Evolutionary conservation across 371 early-diverging fungal genomes (phyloP), one percentile per base, ranked within the genome.

Genomic region (Zychaea mexicana): DNA sequence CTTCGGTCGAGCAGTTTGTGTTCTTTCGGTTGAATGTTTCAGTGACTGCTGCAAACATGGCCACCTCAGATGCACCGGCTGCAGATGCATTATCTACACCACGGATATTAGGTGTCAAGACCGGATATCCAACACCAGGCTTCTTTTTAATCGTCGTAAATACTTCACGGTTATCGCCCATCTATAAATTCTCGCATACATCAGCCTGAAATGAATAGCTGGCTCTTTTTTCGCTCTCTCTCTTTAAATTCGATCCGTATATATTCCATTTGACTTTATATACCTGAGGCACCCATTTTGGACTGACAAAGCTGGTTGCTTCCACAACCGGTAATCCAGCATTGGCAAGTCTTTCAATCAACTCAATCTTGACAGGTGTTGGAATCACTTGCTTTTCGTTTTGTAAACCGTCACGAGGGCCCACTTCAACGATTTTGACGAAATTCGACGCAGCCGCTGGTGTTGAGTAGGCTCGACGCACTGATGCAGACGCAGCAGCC

Each of bases 241-340:
- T 52, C 21, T 3, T 21, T 39, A 17, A n/a, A 19, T 7, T 57
- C 9, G 19, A 47, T 28, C 19, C 26, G 45, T 26, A n/a, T n/a
- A n/a, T n/a, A n/a, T n/a, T n/a, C n/a, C n/a, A n/a, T n/a, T n/a
- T n/a, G n/a, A n/a, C 2, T 31, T 46, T 42, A 27, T 52, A 52
- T 85, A 92, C 91, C 81, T 97, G 97, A 60, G 98, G 98, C 3
- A 98, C 96, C 95, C 96, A 95, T 77, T 97, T 97, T 7, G 98
- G 97, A 7, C 95, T 95, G n/a, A 97, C 98, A 79, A 98, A 97
- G 62, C 95, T 91, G 1, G 96, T 94, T 19, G 95, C 88, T 77
- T 98, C 98, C 32, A 98, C 87, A 2, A 90, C 92, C 1, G 88
- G 77, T 28, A 98, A 83, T 15, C 97, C 97, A n/a, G 93, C 83